Evolutionary conservation across 2,329 filamentous ascomycete genomes (phyloP), one percentile per base, ranked within the genome.

Genomic region (Claviceps humidiphila): DNA sequence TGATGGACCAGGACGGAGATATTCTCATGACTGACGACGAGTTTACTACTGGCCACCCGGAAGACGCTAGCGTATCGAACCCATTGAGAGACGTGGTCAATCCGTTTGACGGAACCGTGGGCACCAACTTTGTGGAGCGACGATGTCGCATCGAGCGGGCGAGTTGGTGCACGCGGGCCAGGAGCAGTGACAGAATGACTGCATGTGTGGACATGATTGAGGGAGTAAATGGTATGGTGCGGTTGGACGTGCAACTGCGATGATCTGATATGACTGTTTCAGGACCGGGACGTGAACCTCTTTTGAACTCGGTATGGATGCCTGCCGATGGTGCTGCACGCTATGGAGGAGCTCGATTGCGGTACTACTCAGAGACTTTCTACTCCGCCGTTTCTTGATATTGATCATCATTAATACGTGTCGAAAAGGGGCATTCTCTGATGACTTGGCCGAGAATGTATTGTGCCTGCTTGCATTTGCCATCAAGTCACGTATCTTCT

Each of bases 171-270:
- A 46, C 26, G 24, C 42, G 52, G 43, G 47, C 47, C 24, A 38
- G 56, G 45, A 40, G 44, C 20, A 43, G 54, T 5, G 52, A 56
- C 22, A 49, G 55, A 41, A 57, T 56, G 55, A 61, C 55, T 14
- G 52, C 63, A 30, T 60, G 57, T 40, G 54, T 62, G 50, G 64
- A 66, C 54, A 52, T 68, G 42, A 63, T 68, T 14, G 66, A 68
- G 54, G 64, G 68, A 49, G 50, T 66, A 22, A 63, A 58, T n/a
- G 66, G 65, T 11, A 63, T 70, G 51, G 61, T 64, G 34, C 63
- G 66, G 56, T 60, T 73, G 47, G 65, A 71, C 53, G 58, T 71
- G 57, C 67, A 70, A 57, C 63, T 71, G 26, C 51, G 56, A 44
- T 57, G 37, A 34, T 1, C 1, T 7, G 17, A 48, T 7, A 4